A percentile compares a stretch with the other conserved stretches of the same genome.
phyloP scores from a whole-genome alignment of 2,329 filamentous ascomycete species.

The Fusarium hostae region DNA sequence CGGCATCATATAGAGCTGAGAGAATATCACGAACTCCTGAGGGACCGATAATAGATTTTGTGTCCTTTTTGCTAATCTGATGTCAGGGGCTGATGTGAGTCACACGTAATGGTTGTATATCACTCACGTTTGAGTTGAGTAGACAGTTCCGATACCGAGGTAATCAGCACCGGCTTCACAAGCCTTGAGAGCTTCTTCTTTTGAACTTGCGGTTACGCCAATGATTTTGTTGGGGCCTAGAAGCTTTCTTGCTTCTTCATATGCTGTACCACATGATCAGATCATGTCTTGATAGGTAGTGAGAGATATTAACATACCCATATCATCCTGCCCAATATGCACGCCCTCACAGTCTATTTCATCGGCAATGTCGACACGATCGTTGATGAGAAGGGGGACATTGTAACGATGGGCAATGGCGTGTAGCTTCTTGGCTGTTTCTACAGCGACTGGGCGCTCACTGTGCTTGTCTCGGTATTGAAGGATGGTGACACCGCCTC shows the following conservation, averaged over 20 bases:
- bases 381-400: conserved; percentile 91
- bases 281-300: not conserved
- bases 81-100: conserved; percentile 7
- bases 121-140: conserved; percentile 80
- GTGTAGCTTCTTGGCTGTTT: conserved; percentile 78
- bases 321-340: conserved; percentile 94
- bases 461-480: conserved; percentile 91
- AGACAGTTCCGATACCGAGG: conserved; percentile 90
- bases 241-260: conserved; percentile 70
- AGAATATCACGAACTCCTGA: conserved; percentile 66
- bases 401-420: conserved; percentile 71
- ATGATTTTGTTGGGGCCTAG: conserved; percentile 84
- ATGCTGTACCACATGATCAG: conserved; percentile 36
- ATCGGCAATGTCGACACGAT: conserved; percentile 88
- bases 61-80: conserved; percentile 78
- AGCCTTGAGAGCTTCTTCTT: conserved; percentile 77
- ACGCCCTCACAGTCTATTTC: conserved; percentile 90
- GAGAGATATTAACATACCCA: conserved; percentile 65
- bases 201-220: conserved; percentile 83
- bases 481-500: conserved; percentile 85
- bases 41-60: conserved; percentile 72
- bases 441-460: conserved; percentile 76
- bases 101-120: not conserved
- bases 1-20: conserved; percentile 63
- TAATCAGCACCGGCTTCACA: conserved; percentile 86